These are phyloP conservation scores for Xerocomus nothofagi DNA, from an alignment of 1,284 basidiomycete genomes.

Conservation along the genomic window DNA sequence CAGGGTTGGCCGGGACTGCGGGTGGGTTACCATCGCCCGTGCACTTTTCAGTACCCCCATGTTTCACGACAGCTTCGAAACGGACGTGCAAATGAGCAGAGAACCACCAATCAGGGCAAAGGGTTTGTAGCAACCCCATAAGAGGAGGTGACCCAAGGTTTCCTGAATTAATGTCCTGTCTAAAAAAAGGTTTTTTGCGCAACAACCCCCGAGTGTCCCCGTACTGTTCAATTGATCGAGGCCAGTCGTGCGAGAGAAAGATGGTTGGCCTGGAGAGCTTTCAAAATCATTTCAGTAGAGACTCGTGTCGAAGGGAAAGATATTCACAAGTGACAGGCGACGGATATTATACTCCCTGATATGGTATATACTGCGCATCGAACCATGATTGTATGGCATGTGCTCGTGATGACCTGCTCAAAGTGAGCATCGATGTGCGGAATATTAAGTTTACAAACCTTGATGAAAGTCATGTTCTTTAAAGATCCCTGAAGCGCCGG, in stretches of 20 bases:
- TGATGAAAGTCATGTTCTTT: constrained; percentile 76
- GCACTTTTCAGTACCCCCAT: constrained; percentile 12
- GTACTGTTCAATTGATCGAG: constrained; percentile 79
- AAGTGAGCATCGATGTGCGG: constrained; percentile 4
- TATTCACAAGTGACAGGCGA: constrained; percentile 74
- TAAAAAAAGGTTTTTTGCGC: constrained; percentile 81
- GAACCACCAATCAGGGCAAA: constrained; percentile 94
- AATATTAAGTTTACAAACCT: constrained; percentile 47
- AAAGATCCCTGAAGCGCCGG: constrained; percentile 93
- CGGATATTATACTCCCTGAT: constrained; percentile 84
- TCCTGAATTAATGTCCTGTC: constrained; percentile 69
- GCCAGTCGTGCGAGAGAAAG: constrained; percentile 98
- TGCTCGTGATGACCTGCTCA: constrained; percentile 67
- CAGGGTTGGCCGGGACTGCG: constrained; percentile 46
- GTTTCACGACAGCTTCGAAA: constrained; percentile 64
- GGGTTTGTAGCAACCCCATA: constrained; percentile 69
- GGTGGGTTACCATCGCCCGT: background rate
- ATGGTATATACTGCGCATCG: constrained; percentile 89
- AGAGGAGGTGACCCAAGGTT: constrained; percentile 89
- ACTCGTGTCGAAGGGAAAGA: background rate
- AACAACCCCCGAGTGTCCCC: constrained; percentile 74
- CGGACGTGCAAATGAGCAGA: constrained; percentile 92
- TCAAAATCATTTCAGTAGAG: constrained; percentile 6
- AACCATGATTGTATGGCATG: constrained; percentile 66
- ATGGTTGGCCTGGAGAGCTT: constrained; percentile 68